phyloP scores from a whole-genome alignment of 75 land plant genomes.

The Pinus taeda region DNA sequence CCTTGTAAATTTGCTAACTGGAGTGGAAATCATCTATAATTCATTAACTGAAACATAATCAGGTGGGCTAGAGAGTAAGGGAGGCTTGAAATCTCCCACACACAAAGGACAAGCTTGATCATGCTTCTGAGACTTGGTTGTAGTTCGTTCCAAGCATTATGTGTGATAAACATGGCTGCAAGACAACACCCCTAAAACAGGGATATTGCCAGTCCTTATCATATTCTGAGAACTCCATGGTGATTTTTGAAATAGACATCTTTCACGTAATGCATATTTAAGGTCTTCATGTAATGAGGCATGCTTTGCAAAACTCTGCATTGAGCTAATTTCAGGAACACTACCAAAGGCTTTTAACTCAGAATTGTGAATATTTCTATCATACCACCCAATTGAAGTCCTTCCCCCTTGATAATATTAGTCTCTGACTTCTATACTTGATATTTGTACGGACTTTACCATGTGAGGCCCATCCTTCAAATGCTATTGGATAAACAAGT shows the following conservation, averaged over 20 bases:
- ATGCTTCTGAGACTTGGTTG: conserved; percentile 11
- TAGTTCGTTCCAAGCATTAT: conserved; percentile 28
- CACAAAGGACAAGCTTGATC: conserved; percentile 89
- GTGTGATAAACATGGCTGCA: conserved; percentile 74
- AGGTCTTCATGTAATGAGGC: conserved; percentile 18
- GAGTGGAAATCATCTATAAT: conserved; percentile 13
- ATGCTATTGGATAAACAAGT: conserved; percentile 37
- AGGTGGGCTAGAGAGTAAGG: conserved; percentile 2
- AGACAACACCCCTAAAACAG: conserved; percentile 68
- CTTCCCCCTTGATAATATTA: neutral
- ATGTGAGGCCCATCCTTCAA: conserved; percentile 12
- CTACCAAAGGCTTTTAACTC: conserved; percentile 6
- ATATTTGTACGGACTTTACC: conserved; percentile 12
- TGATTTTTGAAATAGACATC: conserved; percentile 53
- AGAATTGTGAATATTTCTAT: neutral
- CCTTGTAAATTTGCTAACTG: conserved; percentile 27
- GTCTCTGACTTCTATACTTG: neutral
- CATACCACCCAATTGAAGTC: neutral
- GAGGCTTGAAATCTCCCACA: conserved; percentile 16
- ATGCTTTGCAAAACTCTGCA: conserved; percentile 25
- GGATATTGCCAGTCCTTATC: conserved; percentile 69
- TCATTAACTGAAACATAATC: conserved; percentile 17
- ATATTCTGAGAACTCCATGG: conserved; percentile 79
- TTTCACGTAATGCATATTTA: conserved; percentile 48
- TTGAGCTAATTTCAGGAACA: conserved; percentile 15